phyloP scores from a whole-genome alignment of 179 eudicot genomes.

The Nepenthes alata region DNA sequence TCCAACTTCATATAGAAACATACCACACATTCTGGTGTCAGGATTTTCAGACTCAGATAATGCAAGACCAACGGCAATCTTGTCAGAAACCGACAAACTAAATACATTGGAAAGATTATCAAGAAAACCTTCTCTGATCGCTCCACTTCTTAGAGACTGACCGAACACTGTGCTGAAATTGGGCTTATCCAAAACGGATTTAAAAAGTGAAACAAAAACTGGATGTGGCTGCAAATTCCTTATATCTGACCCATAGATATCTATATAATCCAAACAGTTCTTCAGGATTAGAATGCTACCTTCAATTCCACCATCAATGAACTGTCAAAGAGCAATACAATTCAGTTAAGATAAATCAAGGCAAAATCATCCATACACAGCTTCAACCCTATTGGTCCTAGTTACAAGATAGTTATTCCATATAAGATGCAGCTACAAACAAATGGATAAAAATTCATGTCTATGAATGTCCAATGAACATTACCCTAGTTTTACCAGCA shows the following conservation, averaged over 20 bases:
- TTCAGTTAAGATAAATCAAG: neutral
- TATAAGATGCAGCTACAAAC: neutral
- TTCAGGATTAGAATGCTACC: conserved; percentile 56
- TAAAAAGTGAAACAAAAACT: conserved; percentile 44
- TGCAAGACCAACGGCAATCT: conserved; percentile 79
- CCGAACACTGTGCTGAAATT: conserved; percentile 66
- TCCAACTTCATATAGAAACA: conserved; percentile 7
- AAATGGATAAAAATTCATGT: neutral
- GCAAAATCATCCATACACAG: neutral
- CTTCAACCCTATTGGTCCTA: neutral
- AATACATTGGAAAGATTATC: conserved; percentile 50
- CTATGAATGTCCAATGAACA: neutral
- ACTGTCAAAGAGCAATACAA: conserved; percentile 10
- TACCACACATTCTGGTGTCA: conserved; percentile 54
- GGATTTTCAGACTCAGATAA: conserved; percentile 55
- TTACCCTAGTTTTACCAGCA: neutral
- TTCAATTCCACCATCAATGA: conserved; percentile 42
- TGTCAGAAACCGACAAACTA: conserved; percentile 49
- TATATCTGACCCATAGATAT: conserved; percentile 33
- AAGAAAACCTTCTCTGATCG: conserved; percentile 55
- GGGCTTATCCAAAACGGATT: conserved; percentile 48
- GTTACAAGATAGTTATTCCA: neutral
- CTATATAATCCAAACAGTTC: conserved; percentile 49
- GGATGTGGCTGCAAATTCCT: conserved; percentile 41
- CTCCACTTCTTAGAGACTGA: conserved; percentile 36